Base-by-base conservation (phyloP, 768 basidiomycete genomes). In the Dioszegia crocea region DNA sequence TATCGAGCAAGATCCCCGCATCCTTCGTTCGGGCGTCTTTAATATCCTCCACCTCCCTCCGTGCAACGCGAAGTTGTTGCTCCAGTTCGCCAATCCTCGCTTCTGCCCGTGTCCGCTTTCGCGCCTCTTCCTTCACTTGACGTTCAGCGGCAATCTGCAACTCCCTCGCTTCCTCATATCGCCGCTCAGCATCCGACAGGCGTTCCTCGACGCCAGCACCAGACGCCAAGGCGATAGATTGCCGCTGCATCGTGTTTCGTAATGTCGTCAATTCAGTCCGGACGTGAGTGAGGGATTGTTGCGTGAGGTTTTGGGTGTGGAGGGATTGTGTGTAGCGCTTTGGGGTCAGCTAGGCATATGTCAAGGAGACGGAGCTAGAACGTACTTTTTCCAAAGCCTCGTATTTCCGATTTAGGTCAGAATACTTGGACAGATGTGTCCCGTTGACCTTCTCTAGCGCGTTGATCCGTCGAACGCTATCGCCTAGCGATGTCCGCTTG, bases 221-320 rank as follows among this genome's bases (percentile, higher is more conserved):
- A 8, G 67, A 57, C 0, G 67, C 69, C 12, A 68, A 46, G 23
- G 62, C 66, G 26, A 71, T 59, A 47, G 60, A 63, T 54, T 74
- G 73, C 24, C 69, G 60, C 29, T 61, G 55, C 4, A 61, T 55
- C 3, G 66, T 68, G 0, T 59, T 56, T 29, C 75, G 62, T 4
- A 74, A 54, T 38, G 69, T 56, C 0, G 73, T 66, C 14, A 76
- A 57, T 47, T 76, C 75, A n/a, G 63, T 52, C 33, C 75, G 65
- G n/a, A 76, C 73, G 31, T 73, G 70, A 0, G 75, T 74, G 31
- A 76, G 64, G 36, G 73, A 71, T 57, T 74, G 73, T 52, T 76
- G 73, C 23, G 75, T 73, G 4, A 76, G 51, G 0, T 67, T 73
- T 40, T 74, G 75, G 24, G 75, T 73, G 47, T 74, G 73, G 30